These are phyloP conservation scores for Stephania yunnanensis DNA, from an alignment of 164 flowering plant genomes.

Conservation along the genomic window DNA sequence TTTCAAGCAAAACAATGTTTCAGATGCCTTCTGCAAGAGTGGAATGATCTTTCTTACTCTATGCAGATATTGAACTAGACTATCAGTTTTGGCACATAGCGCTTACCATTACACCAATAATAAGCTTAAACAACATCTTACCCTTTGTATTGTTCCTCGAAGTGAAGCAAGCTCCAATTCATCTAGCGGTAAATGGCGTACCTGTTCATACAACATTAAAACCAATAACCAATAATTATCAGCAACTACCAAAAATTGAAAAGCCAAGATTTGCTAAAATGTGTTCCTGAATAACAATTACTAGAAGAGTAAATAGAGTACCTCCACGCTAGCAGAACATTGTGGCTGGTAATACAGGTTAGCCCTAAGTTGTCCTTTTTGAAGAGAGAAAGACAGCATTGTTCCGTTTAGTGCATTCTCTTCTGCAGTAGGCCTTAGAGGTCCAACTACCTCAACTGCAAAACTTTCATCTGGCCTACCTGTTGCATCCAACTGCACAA, in stretches of 20 bases:
- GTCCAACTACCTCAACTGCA: conserved; percentile 59
- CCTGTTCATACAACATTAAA: conserved; percentile 27
- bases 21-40: not conserved
- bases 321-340: conserved; percentile 83
- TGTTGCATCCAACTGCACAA: conserved; percentile 72
- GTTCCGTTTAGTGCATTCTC: conserved; percentile 43
- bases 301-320: conserved; percentile 17
- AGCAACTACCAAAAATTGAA: not conserved
- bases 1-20: not conserved
- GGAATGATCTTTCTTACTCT: not conserved
- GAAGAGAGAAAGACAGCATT: conserved; percentile 66
- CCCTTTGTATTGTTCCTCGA: conserved; percentile 89
- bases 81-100: not conserved
- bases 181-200: conserved; percentile 88
- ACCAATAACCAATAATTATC: not conserved
- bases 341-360: conserved; percentile 61
- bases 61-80: not conserved
- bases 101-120: not conserved
- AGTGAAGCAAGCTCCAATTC: conserved; percentile 97
- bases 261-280: not conserved
- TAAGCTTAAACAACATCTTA: conserved; percentile 21
- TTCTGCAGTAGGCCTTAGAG: conserved; percentile 38
- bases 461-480: conserved; percentile 98
- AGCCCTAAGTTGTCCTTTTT: conserved; percentile 88
- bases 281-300: not conserved